These are phyloP conservation scores for Niebla homalea DNA, from an alignment of 495 filamentous ascomycete species.

Conservation along the genomic window DNA sequence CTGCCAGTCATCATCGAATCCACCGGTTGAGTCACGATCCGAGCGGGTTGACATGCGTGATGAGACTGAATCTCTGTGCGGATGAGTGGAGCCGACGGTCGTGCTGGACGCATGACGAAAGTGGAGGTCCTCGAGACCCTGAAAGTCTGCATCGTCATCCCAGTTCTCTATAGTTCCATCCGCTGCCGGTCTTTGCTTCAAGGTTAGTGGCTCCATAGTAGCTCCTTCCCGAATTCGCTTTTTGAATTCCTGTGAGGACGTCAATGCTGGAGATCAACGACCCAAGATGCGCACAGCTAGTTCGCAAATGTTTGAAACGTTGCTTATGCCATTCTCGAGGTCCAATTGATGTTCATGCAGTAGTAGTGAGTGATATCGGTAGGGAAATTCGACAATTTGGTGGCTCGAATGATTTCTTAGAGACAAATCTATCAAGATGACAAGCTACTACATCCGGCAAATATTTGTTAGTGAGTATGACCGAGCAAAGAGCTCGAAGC, in stretches of 20 bases:
- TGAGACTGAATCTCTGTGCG: slow-evolving; percentile 58
- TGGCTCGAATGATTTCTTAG: too few species aligned
- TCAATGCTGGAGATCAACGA: neutral
- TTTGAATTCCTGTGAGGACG: neutral
- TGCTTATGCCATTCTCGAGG: neutral
- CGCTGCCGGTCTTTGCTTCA: slow-evolving; percentile 39
- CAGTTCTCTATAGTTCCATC: slow-evolving; percentile 65
- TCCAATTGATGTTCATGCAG: too few species aligned
- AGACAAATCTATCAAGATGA: too few species aligned
- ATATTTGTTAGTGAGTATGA: neutral
- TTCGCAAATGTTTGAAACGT: neutral
- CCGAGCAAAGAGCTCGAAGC: neutral
- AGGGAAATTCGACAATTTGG: too few species aligned
- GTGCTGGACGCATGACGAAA: slow-evolving; percentile 51
- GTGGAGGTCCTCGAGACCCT: slow-evolving; percentile 58
- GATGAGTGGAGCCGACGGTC: slow-evolving; percentile 34
- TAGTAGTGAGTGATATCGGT: too few species aligned
- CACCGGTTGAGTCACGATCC: slow-evolving; percentile 59
- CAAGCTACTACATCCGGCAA: neutral
- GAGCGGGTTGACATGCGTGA: slow-evolving; percentile 68
- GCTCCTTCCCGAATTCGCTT: neutral
- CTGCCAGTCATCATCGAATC: slow-evolving; percentile 72
- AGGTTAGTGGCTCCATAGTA: slow-evolving; percentile 41
- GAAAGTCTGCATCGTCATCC: slow-evolving; percentile 75
- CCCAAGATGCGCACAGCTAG: neutral